A percentile compares a stretch with the other conserved stretches of the same genome.
phyloP scores from a whole-genome alignment of 768 basidiomycete genomes.

The Boletus eberwhitei region DNA sequence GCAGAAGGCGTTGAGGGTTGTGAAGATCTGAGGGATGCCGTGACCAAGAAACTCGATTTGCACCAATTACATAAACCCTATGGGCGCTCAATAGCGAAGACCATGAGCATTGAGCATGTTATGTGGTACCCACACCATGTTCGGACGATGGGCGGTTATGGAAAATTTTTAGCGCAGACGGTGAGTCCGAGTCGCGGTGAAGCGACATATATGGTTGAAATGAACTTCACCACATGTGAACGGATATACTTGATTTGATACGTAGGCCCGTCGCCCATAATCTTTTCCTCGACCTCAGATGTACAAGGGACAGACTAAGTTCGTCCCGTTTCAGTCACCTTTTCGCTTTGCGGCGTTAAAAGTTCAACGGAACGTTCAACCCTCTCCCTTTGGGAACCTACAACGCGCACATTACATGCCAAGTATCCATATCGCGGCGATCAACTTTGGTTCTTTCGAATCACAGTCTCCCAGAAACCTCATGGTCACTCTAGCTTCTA shows the following conservation, averaged over 20 bases:
- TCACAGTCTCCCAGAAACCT: slow-evolving; percentile 2
- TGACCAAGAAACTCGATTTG: not conserved
- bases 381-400: not conserved
- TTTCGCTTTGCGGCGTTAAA: not conserved
- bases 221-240: not conserved
- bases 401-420: not conserved
- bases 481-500: not conserved
- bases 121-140: not conserved
- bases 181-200: not conserved
- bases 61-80: not conserved
- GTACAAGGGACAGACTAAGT: not conserved
- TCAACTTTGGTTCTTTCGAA: not conserved
- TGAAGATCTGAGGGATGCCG: not conserved
- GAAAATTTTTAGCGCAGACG: not conserved
- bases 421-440: not conserved
- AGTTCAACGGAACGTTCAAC: not conserved
- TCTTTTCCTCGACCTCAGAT: not conserved
- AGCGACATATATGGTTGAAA: not conserved
- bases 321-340: not conserved
- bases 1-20: slow-evolving; percentile 4
- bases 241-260: not conserved
- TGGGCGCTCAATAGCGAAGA: not conserved
- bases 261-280: not conserved
- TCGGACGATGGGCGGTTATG: not conserved
- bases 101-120: not conserved